Conservation (phyloP, 192 early-diverging fungal genomes). For the Kickxella alabastrina region DNA sequence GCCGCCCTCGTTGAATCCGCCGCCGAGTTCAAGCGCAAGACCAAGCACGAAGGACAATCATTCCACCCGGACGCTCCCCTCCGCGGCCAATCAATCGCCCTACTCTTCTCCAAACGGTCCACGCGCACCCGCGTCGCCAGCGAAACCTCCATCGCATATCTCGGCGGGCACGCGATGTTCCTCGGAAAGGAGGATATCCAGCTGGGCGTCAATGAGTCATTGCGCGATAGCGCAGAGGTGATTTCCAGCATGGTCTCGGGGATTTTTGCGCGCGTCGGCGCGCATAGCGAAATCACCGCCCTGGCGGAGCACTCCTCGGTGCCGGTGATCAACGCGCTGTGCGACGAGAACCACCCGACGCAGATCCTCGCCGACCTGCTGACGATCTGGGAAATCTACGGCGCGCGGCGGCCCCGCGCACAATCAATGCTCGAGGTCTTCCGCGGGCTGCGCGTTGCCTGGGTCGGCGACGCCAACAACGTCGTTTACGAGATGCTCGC, state of each 20-base stretch:
- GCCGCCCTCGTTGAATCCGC: constrained; percentile 72
- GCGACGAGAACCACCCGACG: constrained; percentile 92
- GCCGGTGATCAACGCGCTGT: constrained; percentile 95
- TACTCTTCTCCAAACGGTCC: constrained; percentile 93
- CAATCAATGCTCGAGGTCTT: constrained; percentile 42
- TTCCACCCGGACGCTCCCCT: constrained; percentile 57
- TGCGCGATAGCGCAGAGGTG: constrained; percentile 85
- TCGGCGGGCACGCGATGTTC: constrained; percentile 96
- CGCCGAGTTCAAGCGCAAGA: constrained; percentile 72
- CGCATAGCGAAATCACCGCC: constrained; percentile 83
- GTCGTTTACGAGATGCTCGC: constrained; percentile 88
- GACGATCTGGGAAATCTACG: constrained; percentile 82
- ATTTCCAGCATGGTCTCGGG: constrained; percentile 95
- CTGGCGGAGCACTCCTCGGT: constrained; percentile 84
- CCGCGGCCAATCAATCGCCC: constrained; percentile 80
- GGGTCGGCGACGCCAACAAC: constrained; percentile 99
- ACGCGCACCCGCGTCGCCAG: constrained; percentile 95
- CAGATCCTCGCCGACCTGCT: constrained; percentile 95
- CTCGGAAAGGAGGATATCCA: constrained; percentile 95
- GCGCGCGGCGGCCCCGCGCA: constrained; percentile 15
- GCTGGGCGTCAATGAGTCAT: constrained; percentile 90
- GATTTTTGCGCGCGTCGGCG: constrained; percentile 90
- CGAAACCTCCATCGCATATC: constrained; percentile 85
- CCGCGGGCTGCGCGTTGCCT: constrained; percentile 78
- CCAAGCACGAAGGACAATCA: constrained; percentile 56